These are phyloP conservation scores for Torulaspora indica DNA, from an alignment of 805 yeast species.

Conservation along the genomic window DNA sequence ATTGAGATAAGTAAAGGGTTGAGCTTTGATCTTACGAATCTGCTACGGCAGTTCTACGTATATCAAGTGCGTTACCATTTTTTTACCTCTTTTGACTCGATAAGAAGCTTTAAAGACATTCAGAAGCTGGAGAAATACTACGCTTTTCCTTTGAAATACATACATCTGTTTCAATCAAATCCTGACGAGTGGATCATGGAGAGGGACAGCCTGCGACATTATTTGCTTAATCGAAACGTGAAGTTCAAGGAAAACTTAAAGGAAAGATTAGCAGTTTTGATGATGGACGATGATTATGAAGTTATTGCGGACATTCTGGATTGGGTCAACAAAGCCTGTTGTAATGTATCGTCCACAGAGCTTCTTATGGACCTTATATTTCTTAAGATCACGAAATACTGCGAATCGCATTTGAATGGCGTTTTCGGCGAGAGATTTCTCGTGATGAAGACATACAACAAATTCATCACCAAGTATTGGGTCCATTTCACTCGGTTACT, in stretches of 20 bases:
- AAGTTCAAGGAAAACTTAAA: slow-evolving; percentile 15
- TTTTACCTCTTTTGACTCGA: slow-evolving; percentile 16
- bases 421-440: slow-evolving; percentile 21
- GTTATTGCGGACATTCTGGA: slow-evolving; percentile 17
- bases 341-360: slow-evolving; percentile 17
- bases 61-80: slow-evolving; percentile 26
- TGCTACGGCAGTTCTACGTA: slow-evolving; percentile 21
- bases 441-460: slow-evolving; percentile 28
- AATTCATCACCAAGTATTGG: slow-evolving; percentile 30
- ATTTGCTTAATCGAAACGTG: slow-evolving; percentile 22
- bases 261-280: slow-evolving; percentile 13
- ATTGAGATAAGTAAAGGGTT: neutral
- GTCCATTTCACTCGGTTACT: slow-evolving; percentile 20
- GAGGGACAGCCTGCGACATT: slow-evolving; percentile 24
- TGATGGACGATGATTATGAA: slow-evolving; percentile 30
- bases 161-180: slow-evolving; percentile 12
- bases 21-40: slow-evolving; percentile 6
- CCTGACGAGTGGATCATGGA: slow-evolving; percentile 20
- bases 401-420: slow-evolving; percentile 19
- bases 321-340: slow-evolving; percentile 26
- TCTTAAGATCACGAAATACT: slow-evolving; percentile 19
- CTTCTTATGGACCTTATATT: slow-evolving; percentile 23
- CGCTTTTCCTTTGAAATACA: slow-evolving; percentile 24
- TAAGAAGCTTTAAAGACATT: slow-evolving; percentile 21
- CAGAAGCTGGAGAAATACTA: slow-evolving; percentile 23